Percentiles rank a stretch among this genome's conserved stretches.
These are phyloP conservation scores for Leccinum imitatum DNA, from an alignment of 768 basidiomycete species.

Conservation along the genomic window DNA sequence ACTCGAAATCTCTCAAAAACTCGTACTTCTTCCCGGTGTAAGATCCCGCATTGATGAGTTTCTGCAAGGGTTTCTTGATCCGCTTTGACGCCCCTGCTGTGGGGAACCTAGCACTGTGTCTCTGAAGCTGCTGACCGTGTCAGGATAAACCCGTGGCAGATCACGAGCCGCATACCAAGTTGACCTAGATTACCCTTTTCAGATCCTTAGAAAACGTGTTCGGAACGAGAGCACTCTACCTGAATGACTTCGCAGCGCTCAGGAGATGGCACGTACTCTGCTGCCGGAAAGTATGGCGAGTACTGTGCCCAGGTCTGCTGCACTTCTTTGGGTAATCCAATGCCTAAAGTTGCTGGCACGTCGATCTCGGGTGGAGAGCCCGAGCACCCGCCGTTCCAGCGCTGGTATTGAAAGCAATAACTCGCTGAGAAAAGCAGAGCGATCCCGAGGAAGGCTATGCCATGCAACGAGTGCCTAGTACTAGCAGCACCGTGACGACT, in stretches of 20 bases:
- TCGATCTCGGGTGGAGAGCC: background rate
- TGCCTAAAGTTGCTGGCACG: background rate
- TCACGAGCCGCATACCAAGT: slow-evolving; percentile 25
- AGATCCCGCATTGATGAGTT: slow-evolving; percentile 47
- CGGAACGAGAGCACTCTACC: slow-evolving; percentile 32
- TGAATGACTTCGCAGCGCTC: slow-evolving; percentile 53
- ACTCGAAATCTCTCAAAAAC: slow-evolving; percentile 62
- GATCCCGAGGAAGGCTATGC: slow-evolving; percentile 12
- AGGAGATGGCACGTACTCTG: slow-evolving; percentile 46
- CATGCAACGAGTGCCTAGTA: slow-evolving; percentile 4
- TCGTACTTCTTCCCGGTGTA: slow-evolving; percentile 47
- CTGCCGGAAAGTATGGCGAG: slow-evolving; percentile 56
- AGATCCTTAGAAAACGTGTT: background rate
- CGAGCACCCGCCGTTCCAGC: slow-evolving; percentile 5
- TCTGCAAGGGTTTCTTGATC: slow-evolving; percentile 50
- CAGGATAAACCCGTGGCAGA: background rate
- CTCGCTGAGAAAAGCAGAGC: slow-evolving; percentile 13
- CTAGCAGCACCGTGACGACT: background rate
- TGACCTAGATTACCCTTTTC: slow-evolving; percentile 17
- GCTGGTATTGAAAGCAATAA: slow-evolving; percentile 13
- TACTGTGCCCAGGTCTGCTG: slow-evolving; percentile 56
- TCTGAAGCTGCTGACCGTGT: slow-evolving; percentile 54
- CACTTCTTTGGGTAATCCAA: slow-evolving; percentile 22
- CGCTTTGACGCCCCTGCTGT: slow-evolving; percentile 45
- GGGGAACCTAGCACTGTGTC: slow-evolving; percentile 80